phyloP scores from a whole-genome alignment of 345 rosid genomes.

The Luvunga scandens region DNA sequence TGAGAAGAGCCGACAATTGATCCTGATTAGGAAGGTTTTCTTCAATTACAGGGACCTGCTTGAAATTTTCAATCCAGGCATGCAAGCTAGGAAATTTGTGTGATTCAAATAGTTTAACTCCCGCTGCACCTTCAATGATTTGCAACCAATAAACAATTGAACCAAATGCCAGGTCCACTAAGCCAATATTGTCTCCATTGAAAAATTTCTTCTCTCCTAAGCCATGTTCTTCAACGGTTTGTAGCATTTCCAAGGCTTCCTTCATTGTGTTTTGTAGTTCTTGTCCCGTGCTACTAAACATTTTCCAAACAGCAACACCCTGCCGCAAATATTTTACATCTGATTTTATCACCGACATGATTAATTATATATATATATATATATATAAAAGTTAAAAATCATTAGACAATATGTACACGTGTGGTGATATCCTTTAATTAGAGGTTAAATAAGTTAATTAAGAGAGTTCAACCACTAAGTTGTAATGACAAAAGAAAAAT shows the following conservation, averaged over 20 bases:
- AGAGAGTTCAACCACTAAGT: too few relatives aligned
- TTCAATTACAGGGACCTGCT: not conserved
- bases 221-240: not conserved
- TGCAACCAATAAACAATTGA: not conserved
- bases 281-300: not conserved
- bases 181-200: slow-evolving; percentile 1
- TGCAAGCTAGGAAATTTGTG: not conserved
- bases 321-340: not conserved
- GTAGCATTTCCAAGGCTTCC: not conserved
- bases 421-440: too few relatives aligned
- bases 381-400: not conserved
- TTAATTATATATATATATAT: not conserved
- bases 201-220: slow-evolving; percentile 7
- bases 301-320: not conserved
- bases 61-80: not conserved
- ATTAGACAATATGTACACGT: too few relatives aligned
- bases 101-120: not conserved
- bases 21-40: not conserved
- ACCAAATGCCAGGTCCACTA: slow-evolving; percentile 2
- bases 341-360: not conserved
- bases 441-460: too few relatives aligned
- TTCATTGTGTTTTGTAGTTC: not conserved
- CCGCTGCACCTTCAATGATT: not conserved
- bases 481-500: too few relatives aligned
- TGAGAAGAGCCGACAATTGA: not conserved